Percentiles rank a stretch among this genome's conserved stretches.
These are phyloP conservation scores for Floccularia luteovirens DNA, from an alignment of 768 basidiomycete genomes.

Conservation along the genomic window DNA sequence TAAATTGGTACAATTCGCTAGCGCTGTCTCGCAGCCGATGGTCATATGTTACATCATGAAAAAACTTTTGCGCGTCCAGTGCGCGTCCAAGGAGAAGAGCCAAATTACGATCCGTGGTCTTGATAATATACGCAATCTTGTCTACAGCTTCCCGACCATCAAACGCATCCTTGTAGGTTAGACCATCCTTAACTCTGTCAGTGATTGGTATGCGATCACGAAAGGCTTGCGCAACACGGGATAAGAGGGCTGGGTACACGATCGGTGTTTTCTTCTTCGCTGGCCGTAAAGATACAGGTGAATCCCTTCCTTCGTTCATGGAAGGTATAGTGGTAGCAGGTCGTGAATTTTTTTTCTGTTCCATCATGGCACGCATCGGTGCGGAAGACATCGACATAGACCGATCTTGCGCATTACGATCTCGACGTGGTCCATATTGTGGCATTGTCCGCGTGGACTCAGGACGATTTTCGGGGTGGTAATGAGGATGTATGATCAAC, in stretches of 20 bases:
- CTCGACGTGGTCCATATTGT: constrained; percentile 44
- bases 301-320: constrained; percentile 29
- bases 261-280: constrained; percentile 55
- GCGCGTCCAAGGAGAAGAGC: constrained; percentile 93
- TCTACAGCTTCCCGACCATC: constrained; percentile 97
- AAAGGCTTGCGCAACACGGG: constrained; percentile 91
- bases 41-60: constrained; percentile 98
- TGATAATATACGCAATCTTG: constrained; percentile 96
- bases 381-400: constrained; percentile 71
- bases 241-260: constrained; percentile 94
- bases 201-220: constrained; percentile 67
- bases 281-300: constrained; percentile 30
- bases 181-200: constrained; percentile 88
- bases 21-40: constrained; percentile 88
- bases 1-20: constrained; percentile 90
- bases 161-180: constrained; percentile 94
- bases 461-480: constrained; percentile 51
- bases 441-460: constrained; percentile 64
- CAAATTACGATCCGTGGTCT: constrained; percentile 94
- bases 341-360: constrained; percentile 25
- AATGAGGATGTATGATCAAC: constrained; percentile 13
- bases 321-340: constrained; percentile 22
- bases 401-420: constrained; percentile 59
- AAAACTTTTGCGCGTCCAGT: constrained; percentile 96
- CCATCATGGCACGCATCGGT: constrained; percentile 40